A percentile compares a stretch with the other conserved stretches of the same genome.
Conservation (phyloP, 2,329 filamentous ascomycete species). For the Exophiala xenobiotica region DNA sequence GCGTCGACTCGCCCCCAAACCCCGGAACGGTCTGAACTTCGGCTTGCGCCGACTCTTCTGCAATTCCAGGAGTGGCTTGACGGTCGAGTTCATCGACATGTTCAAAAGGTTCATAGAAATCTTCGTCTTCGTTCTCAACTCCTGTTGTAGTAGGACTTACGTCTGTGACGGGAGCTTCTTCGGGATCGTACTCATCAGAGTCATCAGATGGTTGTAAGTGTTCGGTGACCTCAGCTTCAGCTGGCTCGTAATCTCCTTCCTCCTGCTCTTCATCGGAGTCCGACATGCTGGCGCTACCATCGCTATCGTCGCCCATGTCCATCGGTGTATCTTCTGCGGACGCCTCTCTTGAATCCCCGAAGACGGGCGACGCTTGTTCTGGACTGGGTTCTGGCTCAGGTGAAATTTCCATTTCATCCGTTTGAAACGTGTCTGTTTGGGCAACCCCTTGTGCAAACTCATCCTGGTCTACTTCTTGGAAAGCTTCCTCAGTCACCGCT, state of each 20-base stretch:
- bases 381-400: constrained; percentile 19
- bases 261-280: constrained; percentile 45
- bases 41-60: constrained; percentile 1
- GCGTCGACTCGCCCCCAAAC: neutral
- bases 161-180: constrained; percentile 36
- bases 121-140: constrained; percentile 18
- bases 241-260: constrained; percentile 26
- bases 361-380: constrained; percentile 3
- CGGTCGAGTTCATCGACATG: constrained; percentile 7
- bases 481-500: neutral
- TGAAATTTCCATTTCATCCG: constrained; percentile 26
- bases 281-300: constrained; percentile 33
- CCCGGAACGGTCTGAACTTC: neutral
- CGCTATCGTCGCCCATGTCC: constrained; percentile 25
- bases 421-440: constrained; percentile 7
- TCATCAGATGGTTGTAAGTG: constrained; percentile 18
- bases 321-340: constrained; percentile 13
- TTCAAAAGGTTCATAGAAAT: constrained; percentile 24
- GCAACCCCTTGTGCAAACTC: neutral
- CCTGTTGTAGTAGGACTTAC: constrained; percentile 11
- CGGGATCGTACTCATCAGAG: constrained; percentile 30
- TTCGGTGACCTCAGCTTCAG: constrained; percentile 17
- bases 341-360: neutral
- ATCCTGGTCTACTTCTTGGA: neutral
- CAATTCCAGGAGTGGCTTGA: neutral